Base-by-base conservation (phyloP, 1,139 yeast genomes). In the Candida sojae region DNA sequence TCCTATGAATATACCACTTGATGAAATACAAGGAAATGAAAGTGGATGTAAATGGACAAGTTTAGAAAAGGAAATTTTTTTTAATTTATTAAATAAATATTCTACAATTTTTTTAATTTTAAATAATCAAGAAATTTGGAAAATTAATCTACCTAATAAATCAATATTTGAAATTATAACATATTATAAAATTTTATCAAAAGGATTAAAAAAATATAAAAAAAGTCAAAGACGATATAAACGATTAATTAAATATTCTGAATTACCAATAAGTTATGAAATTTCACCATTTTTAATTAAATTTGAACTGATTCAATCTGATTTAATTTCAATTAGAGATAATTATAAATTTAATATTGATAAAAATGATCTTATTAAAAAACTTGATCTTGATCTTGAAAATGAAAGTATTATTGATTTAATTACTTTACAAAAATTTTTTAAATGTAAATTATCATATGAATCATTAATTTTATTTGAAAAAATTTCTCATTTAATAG, bases 191-290 rank as follows among this genome's bases (percentile, higher is more conserved):
- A 48, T 72, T 13, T 59, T 83, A 21, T 61, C 67, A 39, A 49
- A 52, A 12, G 48, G 52, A 11, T 52, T 59, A 43, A 70, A 69
- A 48, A 49, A 47, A 46, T 12, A 25, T 10, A 29, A 45, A 33
- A 42, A 35, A 38, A 35, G 37, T 12, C 30, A 39, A 37, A 31
- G 29, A 39, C 32, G 45, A 32, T 46, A 54, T 7, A 50, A 52
- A 25, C 51, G 53, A 8, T 54, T 70, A 39, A 57, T 75, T 11
- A 58, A 62, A 7, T 70, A 73, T 59, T 61, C 62, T 25, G 79
- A 79, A 3, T 61, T 83, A 28, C 88, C 88, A 1, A 66, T 71
- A 2, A 79, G 84, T 1, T 66, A 67, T 52, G 89, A 84, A 58
- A 75, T 83, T 77, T 73, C 78, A 50, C 70, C 69, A 17, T 64